These are phyloP conservation scores for Elsinoe ampelina DNA, from an alignment of 2,329 filamentous ascomycete genomes.

Conservation along the genomic window DNA sequence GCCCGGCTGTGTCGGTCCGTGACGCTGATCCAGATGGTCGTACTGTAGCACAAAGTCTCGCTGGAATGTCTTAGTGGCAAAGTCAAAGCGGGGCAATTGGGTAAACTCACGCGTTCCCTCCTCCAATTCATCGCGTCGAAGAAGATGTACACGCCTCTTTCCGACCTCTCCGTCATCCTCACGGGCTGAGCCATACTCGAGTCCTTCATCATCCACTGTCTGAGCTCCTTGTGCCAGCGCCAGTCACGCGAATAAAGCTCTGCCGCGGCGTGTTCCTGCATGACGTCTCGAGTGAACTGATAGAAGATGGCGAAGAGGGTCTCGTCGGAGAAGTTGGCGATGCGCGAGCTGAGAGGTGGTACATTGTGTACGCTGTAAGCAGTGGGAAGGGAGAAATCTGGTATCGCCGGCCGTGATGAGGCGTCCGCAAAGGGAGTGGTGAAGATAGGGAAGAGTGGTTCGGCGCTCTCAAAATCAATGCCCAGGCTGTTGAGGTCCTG, in stretches of 20 bases:
- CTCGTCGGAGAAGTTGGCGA: constrained; percentile 37
- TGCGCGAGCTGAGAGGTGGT: constrained; percentile 43
- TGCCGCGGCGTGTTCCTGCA: constrained; percentile 56
- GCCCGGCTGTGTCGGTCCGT: constrained; percentile 19
- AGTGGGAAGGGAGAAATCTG: constrained; percentile 53
- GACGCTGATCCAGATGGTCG: constrained; percentile 40
- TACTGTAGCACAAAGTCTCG: constrained; percentile 45
- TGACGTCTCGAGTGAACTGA: constrained; percentile 54
- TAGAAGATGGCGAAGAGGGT: constrained; percentile 64
- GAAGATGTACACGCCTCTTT: constrained; percentile 46
- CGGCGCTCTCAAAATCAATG: constrained; percentile 47
- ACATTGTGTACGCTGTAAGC: constrained; percentile 61
- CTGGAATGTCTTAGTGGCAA: constrained; percentile 21
- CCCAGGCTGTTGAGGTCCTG: constrained; percentile 56
- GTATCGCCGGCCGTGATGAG: constrained; percentile 50
- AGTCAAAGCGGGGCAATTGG: not conserved
- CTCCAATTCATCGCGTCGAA: constrained; percentile 46
- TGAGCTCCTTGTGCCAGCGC: constrained; percentile 46
- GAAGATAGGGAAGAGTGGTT: constrained; percentile 54
- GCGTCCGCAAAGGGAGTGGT: constrained; percentile 53
- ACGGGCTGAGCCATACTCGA: constrained; percentile 34
- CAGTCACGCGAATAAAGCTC: constrained; percentile 48
- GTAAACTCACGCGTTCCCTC: constrained; percentile 36
- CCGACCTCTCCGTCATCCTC: constrained; percentile 37
- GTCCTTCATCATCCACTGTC: constrained; percentile 49